Percentiles rank a stretch among this genome's conserved stretches.
Conservation (phyloP, 1,284 basidiomycete species). For the Ganoderma meredithae region DNA sequence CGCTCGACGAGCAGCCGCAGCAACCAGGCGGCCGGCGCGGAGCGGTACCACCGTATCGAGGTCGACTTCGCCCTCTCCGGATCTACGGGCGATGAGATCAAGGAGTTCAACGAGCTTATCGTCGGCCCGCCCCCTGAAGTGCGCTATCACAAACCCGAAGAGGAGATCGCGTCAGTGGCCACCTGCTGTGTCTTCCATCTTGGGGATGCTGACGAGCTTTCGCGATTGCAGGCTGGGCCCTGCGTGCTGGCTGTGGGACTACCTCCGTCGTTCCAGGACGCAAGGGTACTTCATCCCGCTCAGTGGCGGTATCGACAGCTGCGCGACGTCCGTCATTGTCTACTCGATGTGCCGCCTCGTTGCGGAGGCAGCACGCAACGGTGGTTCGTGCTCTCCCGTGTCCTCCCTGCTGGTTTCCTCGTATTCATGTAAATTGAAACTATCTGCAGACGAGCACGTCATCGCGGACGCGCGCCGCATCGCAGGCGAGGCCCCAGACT, state of each 20-base stretch:
- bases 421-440: not conserved
- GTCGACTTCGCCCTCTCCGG: conserved; percentile 80
- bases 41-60: conserved; percentile 81
- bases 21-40: conserved; percentile 86
- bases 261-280: conserved; percentile 90
- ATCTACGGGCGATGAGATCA: conserved; percentile 71
- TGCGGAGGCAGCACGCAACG: conserved; percentile 72
- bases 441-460: conserved; percentile 77
- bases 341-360: conserved; percentile 97
- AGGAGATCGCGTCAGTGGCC: conserved; percentile 91
- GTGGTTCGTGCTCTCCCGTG: conserved; percentile 54
- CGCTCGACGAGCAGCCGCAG: conserved; percentile 83
- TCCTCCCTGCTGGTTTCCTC: conserved; percentile 6
- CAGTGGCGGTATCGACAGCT: conserved; percentile 98
- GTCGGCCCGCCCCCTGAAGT: conserved; percentile 61
- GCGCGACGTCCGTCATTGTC: conserved; percentile 95
- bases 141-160: conserved; percentile 88
- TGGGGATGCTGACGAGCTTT: conserved; percentile 15
- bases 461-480: conserved; percentile 93
- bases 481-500: conserved; percentile 82
- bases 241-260: conserved; percentile 99
- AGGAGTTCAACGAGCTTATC: conserved; percentile 47
- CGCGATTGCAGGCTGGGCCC: conserved; percentile 78
- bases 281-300: conserved; percentile 97
- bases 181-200: too few relatives aligned